Conservation (phyloP, 2,329 filamentous ascomycete species). For the Corynespora cassiicola region DNA sequence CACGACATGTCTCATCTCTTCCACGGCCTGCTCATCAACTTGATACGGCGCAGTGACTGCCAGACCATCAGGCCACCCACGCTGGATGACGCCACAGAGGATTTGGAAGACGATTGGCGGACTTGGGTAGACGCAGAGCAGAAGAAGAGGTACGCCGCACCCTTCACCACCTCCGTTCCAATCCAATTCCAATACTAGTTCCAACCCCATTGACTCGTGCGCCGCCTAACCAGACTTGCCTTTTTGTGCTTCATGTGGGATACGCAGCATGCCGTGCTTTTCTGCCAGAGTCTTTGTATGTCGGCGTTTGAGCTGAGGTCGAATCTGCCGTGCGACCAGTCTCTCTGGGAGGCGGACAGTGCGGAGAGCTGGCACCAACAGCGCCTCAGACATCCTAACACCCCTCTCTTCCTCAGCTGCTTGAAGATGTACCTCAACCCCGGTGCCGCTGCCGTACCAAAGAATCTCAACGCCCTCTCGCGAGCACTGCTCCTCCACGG, state of each 20-base stretch:
- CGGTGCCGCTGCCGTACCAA: constrained; percentile 30
- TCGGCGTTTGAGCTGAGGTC: constrained; percentile 68
- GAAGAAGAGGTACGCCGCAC: constrained; percentile 63
- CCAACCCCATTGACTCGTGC: no score
- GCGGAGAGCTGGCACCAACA: constrained; percentile 58
- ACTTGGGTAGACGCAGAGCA: constrained; percentile 64
- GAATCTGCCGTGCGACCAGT: constrained; percentile 61
- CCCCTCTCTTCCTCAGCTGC: constrained; percentile 57
- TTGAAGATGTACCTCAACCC: constrained; percentile 65
- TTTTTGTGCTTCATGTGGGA: constrained; percentile 72
- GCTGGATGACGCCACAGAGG: constrained; percentile 41
- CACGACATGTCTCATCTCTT: constrained; percentile 70
- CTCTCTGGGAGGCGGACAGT: constrained; percentile 64
- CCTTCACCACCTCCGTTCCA: no score
- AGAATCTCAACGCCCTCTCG: constrained; percentile 59
- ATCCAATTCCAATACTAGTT: no score
- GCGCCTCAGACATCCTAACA: constrained; percentile 44
- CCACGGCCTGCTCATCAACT: constrained; percentile 61
- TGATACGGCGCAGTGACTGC: constrained; percentile 61
- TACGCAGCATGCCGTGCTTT: constrained; percentile 68
- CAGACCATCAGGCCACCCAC: constrained; percentile 52
- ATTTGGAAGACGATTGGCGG: constrained; percentile 58
- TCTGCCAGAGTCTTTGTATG: constrained; percentile 72
- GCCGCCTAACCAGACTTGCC: constrained; percentile 59
- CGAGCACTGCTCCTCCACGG: constrained; percentile 65